Conservation (phyloP, 148 eudicot genomes). For the Rhododendron mucronatum region DNA sequence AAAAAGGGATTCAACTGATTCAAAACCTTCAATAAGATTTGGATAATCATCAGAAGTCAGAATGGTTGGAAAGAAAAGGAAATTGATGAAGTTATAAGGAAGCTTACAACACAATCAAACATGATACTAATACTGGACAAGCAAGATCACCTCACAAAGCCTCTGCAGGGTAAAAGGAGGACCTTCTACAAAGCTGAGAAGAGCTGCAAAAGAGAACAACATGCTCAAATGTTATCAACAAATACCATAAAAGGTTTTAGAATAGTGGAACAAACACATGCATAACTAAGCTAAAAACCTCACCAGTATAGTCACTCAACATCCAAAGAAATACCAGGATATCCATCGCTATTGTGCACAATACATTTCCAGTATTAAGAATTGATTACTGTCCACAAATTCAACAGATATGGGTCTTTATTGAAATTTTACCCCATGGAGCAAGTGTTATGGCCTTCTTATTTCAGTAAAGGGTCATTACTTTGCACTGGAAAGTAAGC, state of each 20-base stretch:
- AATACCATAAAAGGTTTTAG: not conserved
- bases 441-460: not conserved
- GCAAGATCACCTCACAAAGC: slow-evolving; percentile 66
- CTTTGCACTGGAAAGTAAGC: not conserved
- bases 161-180: slow-evolving; percentile 94
- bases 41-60: not conserved
- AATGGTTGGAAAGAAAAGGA: not conserved
- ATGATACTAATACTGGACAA: not conserved
- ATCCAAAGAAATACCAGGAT: not conserved
- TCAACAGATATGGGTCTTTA: not conserved
- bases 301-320: not conserved
- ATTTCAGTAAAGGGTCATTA: not conserved
- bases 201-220: slow-evolving; percentile 49
- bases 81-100: not conserved
- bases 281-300: not conserved
- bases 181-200: slow-evolving; percentile 65
- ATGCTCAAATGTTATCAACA: not conserved
- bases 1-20: not conserved
- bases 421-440: not conserved
- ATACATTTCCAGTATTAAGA: not conserved
- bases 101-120: slow-evolving; percentile 4
- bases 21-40: not conserved
- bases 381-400: not conserved
- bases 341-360: not conserved
- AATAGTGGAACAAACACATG: not conserved